Evolutionary conservation across 1,284 basidiomycete genomes (phyloP), one percentile per base, ranked within the genome.

Genomic region (Melampsora larici-populina): DNA sequence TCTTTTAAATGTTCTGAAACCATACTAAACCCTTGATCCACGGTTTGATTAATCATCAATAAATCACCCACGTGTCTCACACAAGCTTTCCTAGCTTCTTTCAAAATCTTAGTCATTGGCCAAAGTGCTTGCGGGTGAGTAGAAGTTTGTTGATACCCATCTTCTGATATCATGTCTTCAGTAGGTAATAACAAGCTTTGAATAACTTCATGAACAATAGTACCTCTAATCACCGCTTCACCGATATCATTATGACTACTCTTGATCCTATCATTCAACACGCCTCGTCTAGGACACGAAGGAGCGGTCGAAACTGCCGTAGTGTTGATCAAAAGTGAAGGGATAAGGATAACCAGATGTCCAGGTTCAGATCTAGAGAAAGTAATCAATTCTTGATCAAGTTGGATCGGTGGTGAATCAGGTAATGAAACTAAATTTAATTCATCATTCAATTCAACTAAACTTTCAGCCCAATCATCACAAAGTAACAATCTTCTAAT

Each of bases 251-350:
- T 65, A 7, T 66, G 62, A 15, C 67, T 65, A 62, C 48, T 64
- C 60, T 65, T 78, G 7, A 88, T 48, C 86, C 90, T 79, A 86
- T 89, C 69, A 13, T 90, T 88, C 0, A 97, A 85, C 21, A 97
- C 86, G 0, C 94, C 92, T 82, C 90, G 91, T 18, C 95, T 89
- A 8, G 88, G 85, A 82, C 95, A 97, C 79, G 90, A 88, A 3
- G 91, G 87, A 0, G 93, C 89, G 79, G 89, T 91, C 3, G 93
- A 90, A 29, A 97, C 89, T 0, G 91, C 88, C 0, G 94, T 96
- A 55, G 93, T 91, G 0, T 94, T 94, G 65, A 97, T 84, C 69
- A 97, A 90, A 63, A 92, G 85, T 83, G 97, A 95, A 1, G 94
- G 94, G 82, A 97, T 92, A 62, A 90, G 89, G 79, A 97, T 90